Evolutionary conservation across 1,139 yeast species (phyloP), one percentile per base, ranked within the genome.

Genomic region (Diutina siamensis): DNA sequence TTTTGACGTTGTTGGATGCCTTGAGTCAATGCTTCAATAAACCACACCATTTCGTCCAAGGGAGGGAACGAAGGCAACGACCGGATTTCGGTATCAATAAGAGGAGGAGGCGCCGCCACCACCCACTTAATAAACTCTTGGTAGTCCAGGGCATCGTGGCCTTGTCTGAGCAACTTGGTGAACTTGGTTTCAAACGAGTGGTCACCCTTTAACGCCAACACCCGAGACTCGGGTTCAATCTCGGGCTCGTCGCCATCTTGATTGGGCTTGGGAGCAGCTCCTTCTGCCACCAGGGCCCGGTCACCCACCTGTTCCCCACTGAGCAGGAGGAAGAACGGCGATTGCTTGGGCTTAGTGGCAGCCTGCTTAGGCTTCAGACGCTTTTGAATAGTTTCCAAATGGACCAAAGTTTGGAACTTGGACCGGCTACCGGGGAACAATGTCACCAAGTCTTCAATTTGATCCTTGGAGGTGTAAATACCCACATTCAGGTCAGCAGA

Each of bases 281-380:
- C 71, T 60, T 81, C 85, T 44, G 83, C 78, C 25, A 67, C 80
- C 44, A 74, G 64, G 1, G 88, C 87, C 35, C 78, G 72, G 59
- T 81, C 87, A 48, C 89, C 88, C 46, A 80, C 83, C 19, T 72
- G 68, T 46, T 73, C 78, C 38, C 87, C 88, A 3, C 76, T 60
- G 32, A 82, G 64, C 44, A 79, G 76, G 50, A 94, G 67, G 62
- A 77, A 77, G 64, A 94, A 94, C 9, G 98, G 97, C 0, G 88
- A 78, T 50, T 78, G 75, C 53, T 83, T 84, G 2, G 97, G 89
- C 53, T 82, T 87, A 67, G 85, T 85, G 22, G 94, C 86, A 0
- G 94, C 83, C 57, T 87, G 97, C 49, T 70, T 80, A 9, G 98
- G 97, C 62, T 86, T 92, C 58, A 88, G 88, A 55, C 97, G 76